Conservation (phyloP, 2,329 filamentous ascomycete genomes). For the Penicillium glabrum region DNA sequence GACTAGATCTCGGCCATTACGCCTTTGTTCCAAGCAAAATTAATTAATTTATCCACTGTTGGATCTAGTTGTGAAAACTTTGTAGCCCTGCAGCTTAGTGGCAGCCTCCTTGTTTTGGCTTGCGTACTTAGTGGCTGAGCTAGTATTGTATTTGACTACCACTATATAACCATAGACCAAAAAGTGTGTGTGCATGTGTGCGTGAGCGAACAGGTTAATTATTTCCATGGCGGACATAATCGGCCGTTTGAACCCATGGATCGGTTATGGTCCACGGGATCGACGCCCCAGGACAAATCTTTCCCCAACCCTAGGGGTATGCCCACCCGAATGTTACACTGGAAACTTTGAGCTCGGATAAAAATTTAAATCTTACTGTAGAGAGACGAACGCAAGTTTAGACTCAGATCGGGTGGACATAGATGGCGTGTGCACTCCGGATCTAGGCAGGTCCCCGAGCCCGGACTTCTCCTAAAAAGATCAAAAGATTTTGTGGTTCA, state of each 20-base stretch:
- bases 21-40: neutral
- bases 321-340: neutral
- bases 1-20: neutral
- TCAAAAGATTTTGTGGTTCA: neutral
- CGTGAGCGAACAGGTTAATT: neutral
- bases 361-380: neutral
- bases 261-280: neutral
- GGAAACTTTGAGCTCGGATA: neutral
- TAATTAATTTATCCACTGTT: neutral
- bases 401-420: slow-evolving; percentile 1
- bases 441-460: slow-evolving; percentile 7
- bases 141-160: neutral
- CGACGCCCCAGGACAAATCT: neutral
- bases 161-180: no score
- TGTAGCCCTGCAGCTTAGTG: neutral
- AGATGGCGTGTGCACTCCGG: slow-evolving; percentile 7
- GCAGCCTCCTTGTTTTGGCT: neutral
- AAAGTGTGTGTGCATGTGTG: no score
- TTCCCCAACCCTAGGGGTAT: neutral
- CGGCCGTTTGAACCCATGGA: neutral
- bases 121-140: neutral
- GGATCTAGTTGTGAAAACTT: neutral
- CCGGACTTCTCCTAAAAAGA: neutral
- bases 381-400: neutral
- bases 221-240: neutral